Conservation (phyloP, 768 basidiomycete genomes). For the Suillus decipiens region DNA sequence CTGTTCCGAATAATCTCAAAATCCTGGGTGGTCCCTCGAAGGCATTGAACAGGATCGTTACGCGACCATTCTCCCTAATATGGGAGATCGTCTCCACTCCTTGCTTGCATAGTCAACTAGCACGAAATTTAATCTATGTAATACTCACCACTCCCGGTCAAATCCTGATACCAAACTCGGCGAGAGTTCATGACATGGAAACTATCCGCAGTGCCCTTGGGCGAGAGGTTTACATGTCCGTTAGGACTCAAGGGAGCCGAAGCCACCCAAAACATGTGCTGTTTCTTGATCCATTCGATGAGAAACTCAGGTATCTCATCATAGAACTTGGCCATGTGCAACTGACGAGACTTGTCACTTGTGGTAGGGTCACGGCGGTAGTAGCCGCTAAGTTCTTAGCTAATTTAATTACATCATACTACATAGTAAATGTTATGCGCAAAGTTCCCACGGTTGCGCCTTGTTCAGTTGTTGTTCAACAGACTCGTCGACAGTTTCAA, state of each 20-base stretch:
- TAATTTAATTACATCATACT: too few species aligned
- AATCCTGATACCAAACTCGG: constrained; percentile 73
- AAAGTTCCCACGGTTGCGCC: not conserved
- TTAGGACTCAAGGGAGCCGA: constrained; percentile 58
- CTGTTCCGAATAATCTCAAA: constrained; percentile 56
- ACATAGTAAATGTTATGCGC: too few species aligned
- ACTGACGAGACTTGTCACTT: too few species aligned
- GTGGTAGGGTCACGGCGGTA: too few species aligned
- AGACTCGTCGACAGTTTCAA: not conserved
- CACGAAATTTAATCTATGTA: not conserved
- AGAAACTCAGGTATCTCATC: constrained; percentile 56
- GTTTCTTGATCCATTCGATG: constrained; percentile 57
- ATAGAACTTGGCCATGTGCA: constrained; percentile 66
- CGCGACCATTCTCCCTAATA: constrained; percentile 60
- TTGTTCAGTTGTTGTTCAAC: not conserved
- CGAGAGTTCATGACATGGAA: constrained; percentile 59
- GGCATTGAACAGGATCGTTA: constrained; percentile 63
- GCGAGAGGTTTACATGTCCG: constrained; percentile 68
- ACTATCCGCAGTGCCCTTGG: constrained; percentile 62
- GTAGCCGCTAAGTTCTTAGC: too few species aligned
- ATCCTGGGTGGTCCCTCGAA: constrained; percentile 66
- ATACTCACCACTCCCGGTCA: constrained; percentile 61
- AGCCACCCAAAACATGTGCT: constrained; percentile 74
- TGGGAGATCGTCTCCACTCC: constrained; percentile 67
- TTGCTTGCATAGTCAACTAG: constrained; percentile 18